Evolutionary conservation across 345 rosid species (phyloP), one percentile per base, ranked within the genome.

Genomic region (Excoecaria agallocha): DNA sequence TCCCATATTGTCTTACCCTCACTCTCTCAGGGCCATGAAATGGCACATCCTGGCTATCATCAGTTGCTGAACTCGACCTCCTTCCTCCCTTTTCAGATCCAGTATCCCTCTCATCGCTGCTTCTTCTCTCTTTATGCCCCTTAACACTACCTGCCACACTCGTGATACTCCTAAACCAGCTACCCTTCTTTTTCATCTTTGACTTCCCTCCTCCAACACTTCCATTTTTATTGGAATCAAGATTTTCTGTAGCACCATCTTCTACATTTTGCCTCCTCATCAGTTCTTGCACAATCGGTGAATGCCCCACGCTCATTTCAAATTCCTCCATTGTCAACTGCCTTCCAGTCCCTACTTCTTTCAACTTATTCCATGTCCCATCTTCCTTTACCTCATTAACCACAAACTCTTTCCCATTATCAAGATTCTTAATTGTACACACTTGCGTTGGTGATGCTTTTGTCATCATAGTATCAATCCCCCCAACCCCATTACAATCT

Each of bases 291-390:
- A 93, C 99, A 55, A 95, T 91, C 0, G 99, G 98, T 0, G 99
- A 95, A 81, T 93, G 96, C 65, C 99, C 98, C 3, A 93, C 93
- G 46, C 85, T 83, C 86, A 87, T 85, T 76, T 95, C 93, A 68
- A 95, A 95, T 84, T 95, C 99, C 86, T 95, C 99, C 79, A 95
- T 86, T 0, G 99, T 93, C 93, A 95, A 86, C 76, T 91, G 96
- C 69, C 93, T 86, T 25, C 88, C 96, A 0, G 98, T 95, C 24
- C 89, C 98, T 4, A 95, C 93, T 87, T 94, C 99, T 78, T 90
- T 87, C 5, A 95, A 87, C 80, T 91, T 88, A 55, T 94, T 85
- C 87, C 89, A 88, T 52, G 74, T 85, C 82, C 98, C 97, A 65
- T 90, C 97, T 77, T 92, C 93, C 82, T 82, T 85, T 78, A 91